Base-by-base conservation (phyloP, 306 rosid species). In the Gastrolobium bilobum region DNA sequence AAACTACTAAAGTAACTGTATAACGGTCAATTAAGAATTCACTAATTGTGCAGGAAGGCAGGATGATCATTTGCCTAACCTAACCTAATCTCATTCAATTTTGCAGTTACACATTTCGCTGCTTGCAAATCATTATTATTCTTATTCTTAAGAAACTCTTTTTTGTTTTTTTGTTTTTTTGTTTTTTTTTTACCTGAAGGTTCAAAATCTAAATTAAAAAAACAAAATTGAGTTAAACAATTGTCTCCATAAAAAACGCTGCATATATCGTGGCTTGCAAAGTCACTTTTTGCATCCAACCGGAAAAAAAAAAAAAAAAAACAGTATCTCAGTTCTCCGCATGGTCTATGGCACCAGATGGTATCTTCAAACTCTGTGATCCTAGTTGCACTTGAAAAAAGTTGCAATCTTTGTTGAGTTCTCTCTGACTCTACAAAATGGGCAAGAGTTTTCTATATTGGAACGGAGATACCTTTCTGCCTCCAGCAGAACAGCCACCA, bases 401-500 rank as follows among this genome's bases (percentile, higher is more conserved):
- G 88, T 51, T 79, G 14, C 82, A 79, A 73, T 66, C 86, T 86
- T 79, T 73, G 67, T 59, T 83, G 64, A 73, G 73, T 70, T 84
- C 50, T 77, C 75, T 46, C 14, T 68, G 44, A 58, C 79, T 29
- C n/a, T 6, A 5, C 35, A 78, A 80, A 6, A 91, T 92, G 94
- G 85, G 46, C 3, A 37, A 64, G 37, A 34, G 3, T 71, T 78
- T 83, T 15, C 11, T 70, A 1, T 79, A 68, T 63, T 59, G 43
- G 10, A 86, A 76, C 72, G 82, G 61, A 15, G 62, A 66, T 0
- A 29, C 50, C 71, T 80, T 82, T 57, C 52, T 82, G 69, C 52
- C 89, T 57, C 86, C 90, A 14, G 51, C 86, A 50, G n/a, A 73
- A 47, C 89, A 82, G 20, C 83, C 91, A 3, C 79, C 90, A 0